These are phyloP conservation scores for Thecamonas trahens DNA, from an alignment of 78 protist genomes.

Conservation along the genomic window DNA sequence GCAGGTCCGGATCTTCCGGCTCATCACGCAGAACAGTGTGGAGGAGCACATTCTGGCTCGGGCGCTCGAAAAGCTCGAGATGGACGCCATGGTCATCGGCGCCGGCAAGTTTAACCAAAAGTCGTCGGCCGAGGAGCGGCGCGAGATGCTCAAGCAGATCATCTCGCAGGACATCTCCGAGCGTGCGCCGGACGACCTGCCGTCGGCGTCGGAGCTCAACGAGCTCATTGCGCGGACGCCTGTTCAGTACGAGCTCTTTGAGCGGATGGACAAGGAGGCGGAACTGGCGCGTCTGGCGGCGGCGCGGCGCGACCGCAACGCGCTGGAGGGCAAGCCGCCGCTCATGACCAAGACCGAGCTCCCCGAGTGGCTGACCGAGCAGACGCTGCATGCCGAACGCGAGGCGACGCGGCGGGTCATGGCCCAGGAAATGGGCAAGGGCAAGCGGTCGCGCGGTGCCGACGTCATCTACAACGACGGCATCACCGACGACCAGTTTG, in stretches of 20 bases:
- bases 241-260: constrained; percentile 2
- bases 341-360: neutral
- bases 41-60: constrained; percentile 84
- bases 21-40: constrained; percentile 59
- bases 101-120: constrained; percentile 75
- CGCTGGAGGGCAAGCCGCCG: neutral
- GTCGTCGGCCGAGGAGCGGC: constrained; percentile 41
- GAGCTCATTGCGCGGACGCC: constrained; percentile 15
- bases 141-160: constrained; percentile 40
- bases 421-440: constrained; percentile 8
- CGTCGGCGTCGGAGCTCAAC: constrained; percentile 1
- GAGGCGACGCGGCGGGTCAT: neutral
- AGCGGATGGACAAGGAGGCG: neutral
- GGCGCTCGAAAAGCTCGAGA: constrained; percentile 74
- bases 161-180: neutral
- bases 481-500: constrained; percentile 10
- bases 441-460: constrained; percentile 8
- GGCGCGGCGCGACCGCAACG: neutral
- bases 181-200: neutral
- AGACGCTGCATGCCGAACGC: neutral
- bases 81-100: constrained; percentile 78
- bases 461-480: constrained; percentile 11
- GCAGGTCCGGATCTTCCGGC: constrained; percentile 83
- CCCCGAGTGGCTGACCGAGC: neutral
- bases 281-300: neutral